Conservation (phyloP, 768 basidiomycete species). For the Psilocybe tampanensis region DNA sequence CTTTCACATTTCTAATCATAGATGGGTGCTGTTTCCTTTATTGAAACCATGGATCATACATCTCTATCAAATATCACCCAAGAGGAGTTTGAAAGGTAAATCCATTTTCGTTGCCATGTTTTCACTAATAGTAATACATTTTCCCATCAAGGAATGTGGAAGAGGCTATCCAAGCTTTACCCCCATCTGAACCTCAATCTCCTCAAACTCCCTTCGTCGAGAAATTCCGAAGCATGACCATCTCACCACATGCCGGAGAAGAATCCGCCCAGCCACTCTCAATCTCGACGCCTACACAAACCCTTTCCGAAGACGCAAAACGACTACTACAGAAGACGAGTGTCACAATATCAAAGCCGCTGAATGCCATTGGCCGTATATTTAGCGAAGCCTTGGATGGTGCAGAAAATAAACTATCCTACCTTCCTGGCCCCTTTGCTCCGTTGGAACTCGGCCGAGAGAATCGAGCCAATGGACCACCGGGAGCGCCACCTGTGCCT, state of each 20-base stretch:
- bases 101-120: background rate
- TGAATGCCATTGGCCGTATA: conserved; percentile 87
- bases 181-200: conserved; percentile 42
- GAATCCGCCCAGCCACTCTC: conserved; percentile 85
- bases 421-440: conserved; percentile 70
- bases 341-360: conserved; percentile 86
- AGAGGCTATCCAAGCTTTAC: conserved; percentile 51
- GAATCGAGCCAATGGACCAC: conserved; percentile 36
- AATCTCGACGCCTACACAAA: conserved; percentile 57
- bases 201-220: conserved; percentile 34
- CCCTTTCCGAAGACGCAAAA: conserved; percentile 71
- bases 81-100: conserved; percentile 86
- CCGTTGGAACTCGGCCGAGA: conserved; percentile 67
- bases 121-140: background rate
- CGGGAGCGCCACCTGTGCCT: conserved; percentile 29
- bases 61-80: conserved; percentile 93
- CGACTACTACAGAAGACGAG: conserved; percentile 88
- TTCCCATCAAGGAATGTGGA: conserved; percentile 48
- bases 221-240: conserved; percentile 18
- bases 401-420: conserved; percentile 63
- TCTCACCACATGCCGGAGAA: conserved; percentile 72
- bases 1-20: conserved; percentile 28
- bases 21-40: conserved; percentile 97
- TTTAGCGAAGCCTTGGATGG: conserved; percentile 83
- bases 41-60: conserved; percentile 97